Conservation (phyloP, 140 eudicot genomes). For the Senecio squalidus region DNA sequence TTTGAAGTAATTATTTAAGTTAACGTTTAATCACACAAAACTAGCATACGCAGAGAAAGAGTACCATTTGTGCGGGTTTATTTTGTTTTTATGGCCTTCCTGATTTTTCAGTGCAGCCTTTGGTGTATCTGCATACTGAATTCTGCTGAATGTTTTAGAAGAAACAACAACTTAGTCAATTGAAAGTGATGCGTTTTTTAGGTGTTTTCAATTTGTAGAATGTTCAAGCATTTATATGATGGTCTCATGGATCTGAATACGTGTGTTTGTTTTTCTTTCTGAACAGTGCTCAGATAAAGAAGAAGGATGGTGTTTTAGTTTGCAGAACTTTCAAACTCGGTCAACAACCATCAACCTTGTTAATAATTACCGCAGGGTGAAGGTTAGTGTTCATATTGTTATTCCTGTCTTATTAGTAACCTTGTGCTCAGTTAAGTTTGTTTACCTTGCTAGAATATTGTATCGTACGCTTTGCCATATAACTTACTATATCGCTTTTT, state of each 20-base stretch:
- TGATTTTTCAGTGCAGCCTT: not conserved
- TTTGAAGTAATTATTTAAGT: no score
- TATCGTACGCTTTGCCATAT: no score
- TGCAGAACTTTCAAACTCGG: not conserved
- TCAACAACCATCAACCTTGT: no score
- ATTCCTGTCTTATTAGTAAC: not conserved
- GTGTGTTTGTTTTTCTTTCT: no score
- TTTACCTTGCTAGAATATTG: no score
- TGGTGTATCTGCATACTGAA: not conserved
- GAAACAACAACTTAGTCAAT: not conserved
- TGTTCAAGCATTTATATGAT: not conserved
- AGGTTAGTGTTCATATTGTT: not conserved
- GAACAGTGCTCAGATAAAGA: no score
- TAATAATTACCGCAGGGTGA: not conserved
- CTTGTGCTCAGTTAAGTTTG: no score
- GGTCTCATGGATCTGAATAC: not conserved
- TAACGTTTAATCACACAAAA: no score
- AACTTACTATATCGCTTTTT: no score
- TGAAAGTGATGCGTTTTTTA: not conserved
- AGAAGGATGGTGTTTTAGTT: not conserved
- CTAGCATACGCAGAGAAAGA: no score
- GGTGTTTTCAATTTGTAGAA: not conserved
- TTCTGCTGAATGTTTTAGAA: not conserved
- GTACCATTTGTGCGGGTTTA: no score
- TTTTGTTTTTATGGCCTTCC: not conserved